Percentiles rank a stretch among this genome's conserved stretches.
Conservation (phyloP, 2,329 filamentous ascomycete genomes). For the Geosmithia flava region DNA sequence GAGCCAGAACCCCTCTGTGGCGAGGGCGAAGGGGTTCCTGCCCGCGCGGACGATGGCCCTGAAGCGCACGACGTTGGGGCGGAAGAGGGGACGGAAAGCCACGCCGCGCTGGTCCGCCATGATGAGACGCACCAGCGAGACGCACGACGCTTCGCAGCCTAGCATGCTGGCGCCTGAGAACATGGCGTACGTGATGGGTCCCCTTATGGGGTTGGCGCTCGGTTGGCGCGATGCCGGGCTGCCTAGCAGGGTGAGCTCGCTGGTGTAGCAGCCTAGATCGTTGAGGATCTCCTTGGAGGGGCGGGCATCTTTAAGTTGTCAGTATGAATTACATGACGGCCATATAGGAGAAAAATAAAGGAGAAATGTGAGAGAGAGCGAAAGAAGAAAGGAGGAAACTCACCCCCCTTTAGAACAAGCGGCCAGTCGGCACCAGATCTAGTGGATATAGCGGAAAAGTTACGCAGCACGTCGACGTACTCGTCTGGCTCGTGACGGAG, state of each 20-base stretch:
- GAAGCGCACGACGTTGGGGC: constrained; percentile 14
- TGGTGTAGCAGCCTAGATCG: background rate
- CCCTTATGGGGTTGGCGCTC: background rate
- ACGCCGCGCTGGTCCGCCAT: constrained; percentile 1
- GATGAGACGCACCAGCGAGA: constrained; percentile 5
- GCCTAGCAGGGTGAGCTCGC: background rate
- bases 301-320: too few species aligned
- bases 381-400: background rate
- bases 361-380: background rate
- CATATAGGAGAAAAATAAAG: too few species aligned
- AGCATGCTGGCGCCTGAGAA: background rate
- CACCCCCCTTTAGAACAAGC: background rate
- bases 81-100: constrained; percentile 9
- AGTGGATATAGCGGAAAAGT: background rate
- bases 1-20: constrained; percentile 17
- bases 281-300: constrained; percentile 1
- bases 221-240: background rate
- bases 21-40: constrained; percentile 21
- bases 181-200: background rate
- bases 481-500: background rate
- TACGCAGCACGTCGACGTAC: background rate
- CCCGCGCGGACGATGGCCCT: constrained; percentile 14
- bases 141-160: constrained; percentile 12
- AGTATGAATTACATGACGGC: too few species aligned
- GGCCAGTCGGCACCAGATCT: background rate